These are phyloP conservation scores for Annona squamosa DNA, from an alignment of 164 flowering plant species.

Conservation along the genomic window DNA sequence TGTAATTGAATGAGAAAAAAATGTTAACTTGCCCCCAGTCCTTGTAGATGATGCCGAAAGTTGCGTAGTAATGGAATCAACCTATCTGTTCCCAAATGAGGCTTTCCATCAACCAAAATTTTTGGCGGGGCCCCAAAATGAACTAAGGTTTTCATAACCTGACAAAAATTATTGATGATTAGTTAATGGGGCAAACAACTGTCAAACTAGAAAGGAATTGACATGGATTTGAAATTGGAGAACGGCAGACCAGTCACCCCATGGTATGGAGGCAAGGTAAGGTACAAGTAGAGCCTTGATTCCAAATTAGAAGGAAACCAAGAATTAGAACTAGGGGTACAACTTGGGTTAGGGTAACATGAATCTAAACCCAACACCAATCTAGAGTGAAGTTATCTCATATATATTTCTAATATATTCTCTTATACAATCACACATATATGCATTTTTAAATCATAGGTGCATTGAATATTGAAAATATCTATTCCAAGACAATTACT, in stretches of 20 bases:
- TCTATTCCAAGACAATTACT: too few species aligned
- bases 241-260: neutral
- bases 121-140: constrained; percentile 89
- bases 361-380: too few species aligned
- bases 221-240: neutral
- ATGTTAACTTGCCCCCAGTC: constrained; percentile 56
- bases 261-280: neutral
- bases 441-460: too few species aligned
- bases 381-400: too few species aligned
- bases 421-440: too few species aligned
- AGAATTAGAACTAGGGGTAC: neutral
- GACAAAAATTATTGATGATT: constrained; percentile 9
- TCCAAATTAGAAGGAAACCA: neutral
- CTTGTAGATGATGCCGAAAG: constrained; percentile 66
- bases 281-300: neutral
- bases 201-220: neutral
- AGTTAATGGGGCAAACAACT: neutral
- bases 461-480: too few species aligned
- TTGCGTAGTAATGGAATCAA: constrained; percentile 77
- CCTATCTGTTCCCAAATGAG: constrained; percentile 94
- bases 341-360: too few species aligned
- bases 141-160: constrained; percentile 92
- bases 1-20: neutral
- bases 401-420: too few species aligned
- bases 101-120: constrained; percentile 88